Evolutionary conservation across 2,329 filamentous ascomycete genomes (phyloP), one percentile per base, ranked within the genome.

Genomic region (Sordariomycetes sp.): DNA sequence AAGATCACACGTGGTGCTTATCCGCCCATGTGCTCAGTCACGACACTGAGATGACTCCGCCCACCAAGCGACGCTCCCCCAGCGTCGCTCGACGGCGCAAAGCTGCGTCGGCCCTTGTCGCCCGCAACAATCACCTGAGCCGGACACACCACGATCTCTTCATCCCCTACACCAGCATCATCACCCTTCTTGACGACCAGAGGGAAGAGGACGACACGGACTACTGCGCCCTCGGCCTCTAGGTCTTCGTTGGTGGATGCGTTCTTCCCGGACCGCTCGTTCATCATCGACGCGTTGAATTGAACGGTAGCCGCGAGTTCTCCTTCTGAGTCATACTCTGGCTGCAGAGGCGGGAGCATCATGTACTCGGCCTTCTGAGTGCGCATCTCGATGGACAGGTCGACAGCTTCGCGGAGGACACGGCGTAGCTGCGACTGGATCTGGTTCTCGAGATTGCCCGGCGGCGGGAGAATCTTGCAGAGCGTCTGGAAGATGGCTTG

Each of bases 291-390:
- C 2, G 90, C 83, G 51, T 94, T 94, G 74, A 98, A 98, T 39
- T 78, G 72, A 8, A 96, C 86, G 37, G 88, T 90, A 35, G 85
- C 82, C 12, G 81, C 72, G 8, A 98, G 74, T 50, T 96, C 90
- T 46, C 92, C 92, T 42, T 92, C 86, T 47, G 79, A 82, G 58
- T 96, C 88, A 59, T 94, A 96, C 57, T 95, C 87, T 16, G 92
- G 92, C 57, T 92, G 86, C 36, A 94, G 69, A 5, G 92, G 92
- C 19, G 92, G 90, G 14, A 96, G 78, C 90, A 98, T 98, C 66
- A 94, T 92, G 65, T 94, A 98, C 64, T 96, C 92, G 24, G 92
- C 87, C 39, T 86, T 79, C 57, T 98, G 92, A 12, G 83, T 93
- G 54, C 92, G 87, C 92, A 98, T 98, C 63, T 95, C 88, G 44